phyloP scores from a whole-genome alignment of 495 filamentous ascomycete species.

The Gamarada debralockiae region DNA sequence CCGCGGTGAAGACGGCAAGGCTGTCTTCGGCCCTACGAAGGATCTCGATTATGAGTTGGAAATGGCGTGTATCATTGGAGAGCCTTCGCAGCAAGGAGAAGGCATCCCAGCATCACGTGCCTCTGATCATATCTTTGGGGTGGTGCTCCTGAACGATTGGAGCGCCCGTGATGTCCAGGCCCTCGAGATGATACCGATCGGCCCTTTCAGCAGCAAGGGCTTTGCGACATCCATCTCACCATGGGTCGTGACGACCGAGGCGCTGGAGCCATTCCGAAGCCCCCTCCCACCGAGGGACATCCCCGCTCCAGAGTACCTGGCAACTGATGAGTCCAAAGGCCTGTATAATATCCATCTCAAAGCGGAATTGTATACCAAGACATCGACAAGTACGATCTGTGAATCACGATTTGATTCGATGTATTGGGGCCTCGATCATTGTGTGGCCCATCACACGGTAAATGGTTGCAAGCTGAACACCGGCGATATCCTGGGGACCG shows the following conservation, averaged over 20 bases:
- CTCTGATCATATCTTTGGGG: conserved; percentile 76
- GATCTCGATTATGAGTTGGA: conserved; percentile 76
- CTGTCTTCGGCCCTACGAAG: neutral
- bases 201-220: conserved; percentile 87
- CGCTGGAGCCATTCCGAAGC: conserved; percentile 69
- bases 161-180: conserved; percentile 80
- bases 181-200: conserved; percentile 81
- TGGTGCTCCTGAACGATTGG: conserved; percentile 93
- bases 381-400: neutral
- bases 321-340: neutral
- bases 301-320: no score
- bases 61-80: conserved; percentile 74
- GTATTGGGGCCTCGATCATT: neutral
- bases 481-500: neutral
- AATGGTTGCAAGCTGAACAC: neutral
- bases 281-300: no score
- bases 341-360: neutral
- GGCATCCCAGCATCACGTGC: conserved; percentile 60
- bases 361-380: neutral
- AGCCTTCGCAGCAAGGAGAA: conserved; percentile 60
- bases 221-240: conserved; percentile 83
- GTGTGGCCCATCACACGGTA: neutral
- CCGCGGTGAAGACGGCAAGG: neutral
- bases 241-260: conserved; percentile 87
- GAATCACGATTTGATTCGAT: neutral